Evolutionary conservation across 305 asterid species (phyloP).

Genomic region (Fraxinus nigra): DNA sequence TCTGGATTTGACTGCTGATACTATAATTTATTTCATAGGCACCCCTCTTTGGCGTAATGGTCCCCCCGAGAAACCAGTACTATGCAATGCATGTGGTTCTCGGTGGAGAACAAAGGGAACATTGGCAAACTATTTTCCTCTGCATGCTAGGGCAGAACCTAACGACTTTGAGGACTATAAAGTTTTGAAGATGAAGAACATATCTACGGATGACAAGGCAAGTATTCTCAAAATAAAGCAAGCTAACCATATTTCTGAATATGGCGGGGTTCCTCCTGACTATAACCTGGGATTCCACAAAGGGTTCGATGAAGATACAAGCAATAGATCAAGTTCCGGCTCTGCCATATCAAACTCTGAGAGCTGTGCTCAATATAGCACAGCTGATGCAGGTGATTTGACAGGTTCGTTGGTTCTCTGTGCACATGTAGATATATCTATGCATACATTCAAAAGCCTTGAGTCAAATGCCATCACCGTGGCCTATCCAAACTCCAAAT

Average conservation of each 20-base stretch:
- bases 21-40: constrained; percentile 42
- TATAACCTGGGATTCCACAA: constrained; percentile 50
- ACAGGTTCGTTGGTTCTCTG: constrained; percentile 50
- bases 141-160: constrained; percentile 77
- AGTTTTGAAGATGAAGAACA: constrained; percentile 51
- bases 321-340: constrained; percentile 95
- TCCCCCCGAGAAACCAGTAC: constrained; percentile 95
- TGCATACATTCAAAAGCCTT: background rate
- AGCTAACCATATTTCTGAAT: constrained; percentile 39
- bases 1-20: constrained; percentile 18
- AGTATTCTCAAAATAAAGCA: constrained; percentile 70
- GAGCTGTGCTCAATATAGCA: constrained; percentile 77
- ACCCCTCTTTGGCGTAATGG: constrained; percentile 99
- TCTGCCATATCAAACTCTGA: constrained; percentile 91
- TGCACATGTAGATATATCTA: background rate
- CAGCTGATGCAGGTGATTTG: constrained; percentile 86
- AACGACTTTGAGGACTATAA: constrained; percentile 66
- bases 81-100: constrained; percentile 99
- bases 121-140: constrained; percentile 82
- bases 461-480: background rate
- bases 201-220: constrained; percentile 50
- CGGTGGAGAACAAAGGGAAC: constrained; percentile 99
- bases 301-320: constrained; percentile 71
- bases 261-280: constrained; percentile 49
- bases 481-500: background rate